A percentile compares a stretch with the other conserved stretches of the same genome.
These are phyloP conservation scores for Kalanchoe fedtschenkoi DNA, from an alignment of 164 flowering plant genomes.

Conservation along the genomic window DNA sequence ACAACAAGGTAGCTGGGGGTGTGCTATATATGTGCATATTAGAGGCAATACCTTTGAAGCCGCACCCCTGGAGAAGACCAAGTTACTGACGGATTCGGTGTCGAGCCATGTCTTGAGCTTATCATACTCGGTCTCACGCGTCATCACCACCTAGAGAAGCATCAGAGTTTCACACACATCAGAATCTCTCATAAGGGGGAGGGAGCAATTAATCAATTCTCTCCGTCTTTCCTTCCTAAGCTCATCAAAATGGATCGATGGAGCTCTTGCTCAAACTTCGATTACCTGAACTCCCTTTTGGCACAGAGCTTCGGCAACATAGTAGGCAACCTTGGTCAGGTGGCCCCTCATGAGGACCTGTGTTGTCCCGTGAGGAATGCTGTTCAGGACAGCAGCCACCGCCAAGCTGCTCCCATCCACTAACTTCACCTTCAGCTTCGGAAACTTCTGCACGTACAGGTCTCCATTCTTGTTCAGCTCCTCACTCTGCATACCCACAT, in stretches of 20 bases:
- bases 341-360: conserved; percentile 16
- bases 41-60: conserved; percentile 17
- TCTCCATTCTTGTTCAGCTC: conserved; percentile 54
- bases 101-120: conserved; percentile 12
- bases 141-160: conserved; percentile 18
- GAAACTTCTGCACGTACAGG: conserved; percentile 35
- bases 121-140: conserved; percentile 16
- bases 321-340: conserved; percentile 25
- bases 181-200: conserved; percentile 42
- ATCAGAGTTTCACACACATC: conserved; percentile 49
- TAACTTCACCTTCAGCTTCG: conserved; percentile 38
- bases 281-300: conserved; percentile 26
- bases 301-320: conserved; percentile 21
- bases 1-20: too few relatives aligned
- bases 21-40: too few relatives aligned
- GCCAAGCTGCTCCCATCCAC: conserved; percentile 39
- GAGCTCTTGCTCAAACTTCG: conserved; percentile 55
- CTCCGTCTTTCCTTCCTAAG: not conserved
- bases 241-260: not conserved
- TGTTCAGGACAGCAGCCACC: conserved; percentile 27
- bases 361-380: conserved; percentile 22
- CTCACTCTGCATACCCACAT: conserved; percentile 30
- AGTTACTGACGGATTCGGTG: conserved; percentile 9
- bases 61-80: conserved; percentile 14
- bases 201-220: conserved; percentile 28